Evolutionary conservation across 2,329 filamentous ascomycete genomes (phyloP).

Genomic region (Aspergillus persii): DNA sequence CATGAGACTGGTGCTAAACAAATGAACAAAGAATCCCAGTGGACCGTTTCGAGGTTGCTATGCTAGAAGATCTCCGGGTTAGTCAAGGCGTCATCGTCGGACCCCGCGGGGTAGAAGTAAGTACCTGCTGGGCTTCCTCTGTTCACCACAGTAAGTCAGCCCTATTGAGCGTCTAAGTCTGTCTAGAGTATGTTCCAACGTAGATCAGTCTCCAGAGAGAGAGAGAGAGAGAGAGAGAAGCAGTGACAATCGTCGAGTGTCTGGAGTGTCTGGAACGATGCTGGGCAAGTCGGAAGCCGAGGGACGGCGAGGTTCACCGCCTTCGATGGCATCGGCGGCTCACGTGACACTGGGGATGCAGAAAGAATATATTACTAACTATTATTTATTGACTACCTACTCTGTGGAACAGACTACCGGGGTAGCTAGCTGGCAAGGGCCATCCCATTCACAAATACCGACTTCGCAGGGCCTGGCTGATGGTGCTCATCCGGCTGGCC

Average conservation of each 20-base stretch:
- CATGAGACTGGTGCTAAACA: neutral
- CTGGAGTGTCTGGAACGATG: no score
- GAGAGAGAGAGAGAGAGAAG: no score
- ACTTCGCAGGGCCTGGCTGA: slow-evolving; percentile 55
- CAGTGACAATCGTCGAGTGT: no score
- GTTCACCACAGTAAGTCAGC: neutral
- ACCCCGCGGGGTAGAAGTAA: neutral
- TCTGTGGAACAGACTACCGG: no score
- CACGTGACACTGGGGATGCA: no score
- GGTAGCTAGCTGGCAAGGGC: no score
- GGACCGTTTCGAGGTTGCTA: neutral
- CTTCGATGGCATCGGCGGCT: no score
- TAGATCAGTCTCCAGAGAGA: no score
- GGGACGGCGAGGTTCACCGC: no score
- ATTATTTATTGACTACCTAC: no score
- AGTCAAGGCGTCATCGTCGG: neutral
- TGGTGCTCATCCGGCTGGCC: slow-evolving; percentile 50
- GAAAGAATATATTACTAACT: no score
- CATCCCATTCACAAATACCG: slow-evolving; percentile 40
- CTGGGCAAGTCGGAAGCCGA: no score
- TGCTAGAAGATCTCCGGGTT: neutral
- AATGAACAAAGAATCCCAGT: neutral
- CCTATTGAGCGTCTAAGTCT: neutral
- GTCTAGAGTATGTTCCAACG: neutral
- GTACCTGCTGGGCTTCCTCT: neutral